Base-by-base conservation (phyloP, 257 asterid genomes). In the Nicotiana attenuata region DNA sequence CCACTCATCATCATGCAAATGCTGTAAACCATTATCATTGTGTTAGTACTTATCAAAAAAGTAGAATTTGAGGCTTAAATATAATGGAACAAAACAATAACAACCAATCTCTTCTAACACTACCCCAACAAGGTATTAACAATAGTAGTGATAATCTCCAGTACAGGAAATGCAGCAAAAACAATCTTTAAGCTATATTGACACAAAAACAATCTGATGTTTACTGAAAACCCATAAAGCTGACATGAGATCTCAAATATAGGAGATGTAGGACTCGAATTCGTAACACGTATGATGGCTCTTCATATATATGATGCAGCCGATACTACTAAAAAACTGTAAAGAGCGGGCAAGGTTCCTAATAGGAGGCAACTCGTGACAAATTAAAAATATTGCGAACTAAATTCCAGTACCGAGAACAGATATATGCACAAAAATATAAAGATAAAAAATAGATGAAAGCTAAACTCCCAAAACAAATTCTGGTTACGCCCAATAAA, bases 1-100 rank as follows among this genome's bases (percentile, higher is more conserved):
- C 71, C 97, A 94, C 82, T 94, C 98, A 78, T 94, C 97, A 71
- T 94, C 98, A 88, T 92, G 98, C 98, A 94, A 89, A 87, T 94
- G 95, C 97, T 94, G 97, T 83, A 81, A 90, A 76, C 82, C 65
- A 61, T 71, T n/a, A 75, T 31, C 81, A 14, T 10, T 24, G 68
- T 55, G 82, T 86, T 60, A 88, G 5, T 29, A 45, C 14, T 60
- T 24, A 10, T 66, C 0, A 3, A 61, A 57, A 57, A 15, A 77
- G 1, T 79, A 65, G 26, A 50, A 5, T 52, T 8, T 1, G 6
- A 38, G 52, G 17, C 31, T 45, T 2, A 19, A 14, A 31, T 59
- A 38, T 33, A 16, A 78, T 5, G 13, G 2, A 10, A 20, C 19
- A 78, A 33, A 59, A 59, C 13, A 35, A 41, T 0, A 38, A 38